phyloP scores from a whole-genome alignment of 129 eudicot species.

The Solidago caesia region DNA sequence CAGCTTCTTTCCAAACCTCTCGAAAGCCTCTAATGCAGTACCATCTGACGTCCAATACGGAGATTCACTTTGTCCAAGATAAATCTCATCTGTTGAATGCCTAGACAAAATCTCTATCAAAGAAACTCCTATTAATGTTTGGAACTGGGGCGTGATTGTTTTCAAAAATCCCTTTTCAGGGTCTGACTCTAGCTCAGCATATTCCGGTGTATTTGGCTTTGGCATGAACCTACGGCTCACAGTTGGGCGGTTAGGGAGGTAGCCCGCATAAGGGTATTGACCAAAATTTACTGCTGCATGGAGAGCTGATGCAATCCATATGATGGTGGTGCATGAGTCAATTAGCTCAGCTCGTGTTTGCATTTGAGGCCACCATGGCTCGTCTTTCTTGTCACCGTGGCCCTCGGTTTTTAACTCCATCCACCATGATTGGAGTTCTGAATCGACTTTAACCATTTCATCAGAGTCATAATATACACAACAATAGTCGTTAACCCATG shows the following conservation, averaged over 20 bases:
- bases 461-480: constrained; percentile 42
- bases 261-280: constrained; percentile 54
- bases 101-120: constrained; percentile 50
- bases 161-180: constrained; percentile 50
- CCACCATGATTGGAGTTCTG: constrained; percentile 61
- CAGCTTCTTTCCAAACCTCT: constrained; percentile 37
- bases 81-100: constrained; percentile 57
- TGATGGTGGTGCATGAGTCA: constrained; percentile 47
- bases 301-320: constrained; percentile 63
- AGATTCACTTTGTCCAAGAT: constrained; percentile 54
- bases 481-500: constrained; percentile 50
- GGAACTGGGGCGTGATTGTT: constrained; percentile 56
- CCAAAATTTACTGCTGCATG: constrained; percentile 57
- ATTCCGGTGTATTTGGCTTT: constrained; percentile 35
- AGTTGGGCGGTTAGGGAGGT: constrained; percentile 59
- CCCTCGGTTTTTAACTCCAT: constrained; percentile 42
- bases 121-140: constrained; percentile 52
- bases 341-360: constrained; percentile 38
- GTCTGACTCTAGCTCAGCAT: constrained; percentile 36
- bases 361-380: constrained; percentile 52
- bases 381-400: constrained; percentile 60
- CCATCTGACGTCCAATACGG: constrained; percentile 50
- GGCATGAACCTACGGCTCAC: constrained; percentile 67
- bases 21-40: constrained; percentile 35
- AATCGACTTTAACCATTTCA: constrained; percentile 33